These are phyloP conservation scores for Barbatosphaeria neglecta DNA, from an alignment of 495 filamentous ascomycete species.

Conservation along the genomic window DNA sequence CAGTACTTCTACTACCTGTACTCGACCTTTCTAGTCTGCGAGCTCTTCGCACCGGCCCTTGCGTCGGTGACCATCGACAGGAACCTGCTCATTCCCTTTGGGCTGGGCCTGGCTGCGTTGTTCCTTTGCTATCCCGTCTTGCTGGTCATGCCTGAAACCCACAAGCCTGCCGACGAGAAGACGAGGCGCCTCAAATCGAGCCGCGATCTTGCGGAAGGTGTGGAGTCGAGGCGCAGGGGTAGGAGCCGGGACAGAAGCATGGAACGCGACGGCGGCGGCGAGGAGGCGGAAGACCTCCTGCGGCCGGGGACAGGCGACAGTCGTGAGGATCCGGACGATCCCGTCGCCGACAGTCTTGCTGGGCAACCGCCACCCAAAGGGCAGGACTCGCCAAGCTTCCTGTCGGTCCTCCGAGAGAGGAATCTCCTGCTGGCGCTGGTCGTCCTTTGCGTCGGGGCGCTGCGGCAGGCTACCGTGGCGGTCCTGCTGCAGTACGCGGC, in stretches of 20 bases:
- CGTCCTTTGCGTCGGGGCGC: neutral
- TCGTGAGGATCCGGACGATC: neutral
- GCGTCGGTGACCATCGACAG: neutral
- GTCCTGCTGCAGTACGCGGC: neutral
- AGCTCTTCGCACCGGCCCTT: neutral
- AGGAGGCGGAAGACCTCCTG: neutral
- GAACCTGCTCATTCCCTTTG: neutral
- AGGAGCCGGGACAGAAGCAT: too few relatives aligned
- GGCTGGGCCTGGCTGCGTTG: neutral
- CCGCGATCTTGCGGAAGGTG: neutral
- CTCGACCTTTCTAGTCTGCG: neutral
- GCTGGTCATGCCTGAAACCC: neutral
- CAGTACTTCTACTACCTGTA: neutral
- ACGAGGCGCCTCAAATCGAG: neutral
- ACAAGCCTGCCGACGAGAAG: neutral
- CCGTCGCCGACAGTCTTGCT: too few relatives aligned
- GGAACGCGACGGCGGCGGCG: too few relatives aligned
- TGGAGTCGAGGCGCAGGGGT: neutral
- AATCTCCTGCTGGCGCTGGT: constrained; percentile 3
- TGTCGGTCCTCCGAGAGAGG: neutral
- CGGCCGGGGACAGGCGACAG: neutral
- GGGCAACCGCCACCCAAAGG: too few relatives aligned
- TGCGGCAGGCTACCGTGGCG: neutral
- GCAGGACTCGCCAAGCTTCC: too few relatives aligned
- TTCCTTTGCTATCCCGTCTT: neutral